Evolutionary conservation across 2,329 filamentous ascomycete species (phyloP).

Genomic region (Colletotrichum filicis): DNA sequence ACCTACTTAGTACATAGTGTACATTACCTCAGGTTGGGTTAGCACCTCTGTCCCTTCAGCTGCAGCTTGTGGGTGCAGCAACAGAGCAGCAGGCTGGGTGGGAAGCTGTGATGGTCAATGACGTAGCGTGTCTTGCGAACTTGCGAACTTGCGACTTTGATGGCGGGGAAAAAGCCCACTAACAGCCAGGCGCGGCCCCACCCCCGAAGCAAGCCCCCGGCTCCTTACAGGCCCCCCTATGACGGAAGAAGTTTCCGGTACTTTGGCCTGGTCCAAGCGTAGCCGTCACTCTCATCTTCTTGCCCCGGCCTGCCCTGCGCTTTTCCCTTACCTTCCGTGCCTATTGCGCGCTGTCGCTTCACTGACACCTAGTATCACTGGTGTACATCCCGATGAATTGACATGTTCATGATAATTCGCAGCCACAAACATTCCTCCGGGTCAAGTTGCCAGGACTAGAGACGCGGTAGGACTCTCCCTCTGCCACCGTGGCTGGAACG

Average conservation of each 20-base stretch:
- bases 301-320: too few relatives aligned
- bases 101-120: conserved; percentile 34
- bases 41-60: conserved; percentile 9
- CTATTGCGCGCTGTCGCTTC: too few relatives aligned
- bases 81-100: neutral
- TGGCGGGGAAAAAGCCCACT: conserved; percentile 20
- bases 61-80: conserved; percentile 13
- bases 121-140: conserved; percentile 34
- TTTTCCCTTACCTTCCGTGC: neutral
- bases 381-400: neutral
- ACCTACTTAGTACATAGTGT: neutral
- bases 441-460: neutral
- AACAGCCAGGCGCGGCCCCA: conserved; percentile 22
- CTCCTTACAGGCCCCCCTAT: conserved; percentile 19
- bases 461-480: neutral
- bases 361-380: too few relatives aligned
- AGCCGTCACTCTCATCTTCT: neutral
- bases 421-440: neutral
- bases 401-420: neutral
- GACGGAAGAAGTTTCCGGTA: conserved; percentile 30
- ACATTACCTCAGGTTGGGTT: conserved; percentile 4
- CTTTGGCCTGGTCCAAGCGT: conserved; percentile 3
- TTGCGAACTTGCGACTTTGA: conserved; percentile 10
- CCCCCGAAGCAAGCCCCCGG: conserved; percentile 14
- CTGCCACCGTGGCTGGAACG: conserved; percentile 12